Evolutionary conservation across 768 basidiomycete genomes (phyloP).

Genomic region (Mycena capillaripes): DNA sequence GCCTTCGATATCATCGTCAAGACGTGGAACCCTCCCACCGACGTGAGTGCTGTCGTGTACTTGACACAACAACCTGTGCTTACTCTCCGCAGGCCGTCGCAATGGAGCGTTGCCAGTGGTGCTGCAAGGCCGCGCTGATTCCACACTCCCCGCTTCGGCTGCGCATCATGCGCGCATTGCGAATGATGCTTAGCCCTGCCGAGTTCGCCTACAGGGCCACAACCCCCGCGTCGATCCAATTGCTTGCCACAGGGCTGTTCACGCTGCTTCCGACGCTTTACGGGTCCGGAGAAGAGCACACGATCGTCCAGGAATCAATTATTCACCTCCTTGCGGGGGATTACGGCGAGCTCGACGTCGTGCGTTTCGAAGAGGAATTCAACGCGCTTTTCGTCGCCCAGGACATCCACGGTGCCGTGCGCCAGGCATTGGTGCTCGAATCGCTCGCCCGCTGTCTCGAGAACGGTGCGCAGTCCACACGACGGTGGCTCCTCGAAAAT

Average conservation of each 20-base stretch:
- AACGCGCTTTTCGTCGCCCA: conserved; percentile 29
- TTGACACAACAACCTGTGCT: not conserved
- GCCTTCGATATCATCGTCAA: conserved; percentile 70
- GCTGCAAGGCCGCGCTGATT: conserved; percentile 70
- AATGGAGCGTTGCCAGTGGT: conserved; percentile 79
- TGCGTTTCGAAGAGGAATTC: conserved; percentile 33
- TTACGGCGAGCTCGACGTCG: conserved; percentile 28
- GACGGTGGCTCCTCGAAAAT: conserved; percentile 65
- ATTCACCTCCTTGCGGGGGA: conserved; percentile 34
- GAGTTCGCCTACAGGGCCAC: conserved; percentile 58
- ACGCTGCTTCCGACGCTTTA: conserved; percentile 61
- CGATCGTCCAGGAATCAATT: conserved; percentile 51
- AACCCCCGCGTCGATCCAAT: conserved; percentile 62
- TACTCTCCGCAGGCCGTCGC: conserved; percentile 51
- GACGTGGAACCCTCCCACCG: conserved; percentile 69
- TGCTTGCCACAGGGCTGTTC: conserved; percentile 66
- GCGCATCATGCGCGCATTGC: conserved; percentile 65
- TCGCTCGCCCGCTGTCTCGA: conserved; percentile 67
- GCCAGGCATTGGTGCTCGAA: conserved; percentile 53
- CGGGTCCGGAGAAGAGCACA: conserved; percentile 53
- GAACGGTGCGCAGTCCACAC: conserved; percentile 57
- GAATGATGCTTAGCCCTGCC: conserved; percentile 58
- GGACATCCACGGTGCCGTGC: conserved; percentile 25
- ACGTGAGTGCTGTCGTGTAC: conserved; percentile 56
- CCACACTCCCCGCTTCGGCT: conserved; percentile 57